Conservation (phyloP, 192 early-diverging fungal species). For the Gamsiella multidivaricata region DNA sequence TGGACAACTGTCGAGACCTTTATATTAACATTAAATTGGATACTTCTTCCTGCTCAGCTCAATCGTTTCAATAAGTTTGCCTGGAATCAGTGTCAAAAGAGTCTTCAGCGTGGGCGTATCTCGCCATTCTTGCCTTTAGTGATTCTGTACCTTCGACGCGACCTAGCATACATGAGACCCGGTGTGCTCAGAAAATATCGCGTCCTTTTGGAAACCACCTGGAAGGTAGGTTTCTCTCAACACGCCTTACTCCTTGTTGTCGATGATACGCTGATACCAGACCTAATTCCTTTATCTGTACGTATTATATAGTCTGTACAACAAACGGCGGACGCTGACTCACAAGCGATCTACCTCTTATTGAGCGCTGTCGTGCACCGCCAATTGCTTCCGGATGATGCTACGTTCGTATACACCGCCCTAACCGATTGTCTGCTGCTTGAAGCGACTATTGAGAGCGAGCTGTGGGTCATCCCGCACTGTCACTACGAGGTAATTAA, state of each 20-base stretch:
- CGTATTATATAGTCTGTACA: conserved; percentile 20
- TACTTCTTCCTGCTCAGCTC: conserved; percentile 12
- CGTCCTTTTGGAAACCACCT: conserved; percentile 44
- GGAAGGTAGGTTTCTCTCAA: conserved; percentile 41
- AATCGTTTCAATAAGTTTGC: conserved; percentile 61
- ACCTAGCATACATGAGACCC: conserved; percentile 54
- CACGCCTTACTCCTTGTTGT: background rate
- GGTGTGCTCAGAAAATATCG: conserved; percentile 42
- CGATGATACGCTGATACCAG: background rate
- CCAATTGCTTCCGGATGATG: conserved; percentile 46
- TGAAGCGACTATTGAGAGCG: conserved; percentile 42
- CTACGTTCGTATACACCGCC: conserved; percentile 50
- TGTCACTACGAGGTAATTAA: conserved; percentile 55
- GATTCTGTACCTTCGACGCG: conserved; percentile 54
- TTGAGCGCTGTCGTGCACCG: conserved; percentile 53
- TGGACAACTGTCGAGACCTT: background rate
- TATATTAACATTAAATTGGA: background rate
- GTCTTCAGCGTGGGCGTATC: conserved; percentile 38
- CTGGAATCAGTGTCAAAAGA: conserved; percentile 51
- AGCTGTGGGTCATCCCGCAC: conserved; percentile 57
- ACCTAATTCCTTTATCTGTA: background rate
- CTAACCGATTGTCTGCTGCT: conserved; percentile 52
- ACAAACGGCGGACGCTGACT: conserved; percentile 37
- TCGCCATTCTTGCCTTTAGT: conserved; percentile 54
- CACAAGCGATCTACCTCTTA: conserved; percentile 49